Percentiles rank a stretch among this genome's conserved stretches.
Conservation (phyloP, 1,284 basidiomycete species). For the Cryptococcus sp. region DNA sequence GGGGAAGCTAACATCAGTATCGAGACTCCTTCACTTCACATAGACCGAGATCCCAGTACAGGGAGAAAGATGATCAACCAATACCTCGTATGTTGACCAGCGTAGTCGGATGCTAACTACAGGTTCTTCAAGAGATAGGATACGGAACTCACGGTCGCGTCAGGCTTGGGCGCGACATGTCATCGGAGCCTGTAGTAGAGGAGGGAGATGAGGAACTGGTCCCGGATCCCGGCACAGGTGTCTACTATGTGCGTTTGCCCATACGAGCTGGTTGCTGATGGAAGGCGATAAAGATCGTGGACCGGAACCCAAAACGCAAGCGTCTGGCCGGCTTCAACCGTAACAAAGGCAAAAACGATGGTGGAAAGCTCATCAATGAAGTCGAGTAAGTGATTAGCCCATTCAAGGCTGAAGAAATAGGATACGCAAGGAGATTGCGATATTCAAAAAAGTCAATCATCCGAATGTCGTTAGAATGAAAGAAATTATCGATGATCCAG, state of each 20-base stretch:
- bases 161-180: slow-evolving; percentile 62
- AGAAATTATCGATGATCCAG: slow-evolving; percentile 93
- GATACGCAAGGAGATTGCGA: slow-evolving; percentile 82
- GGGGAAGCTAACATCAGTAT: slow-evolving; percentile 33
- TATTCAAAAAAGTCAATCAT: slow-evolving; percentile 94
- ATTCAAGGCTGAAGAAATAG: slow-evolving; percentile 31
- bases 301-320: slow-evolving; percentile 61
- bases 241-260: slow-evolving; percentile 16
- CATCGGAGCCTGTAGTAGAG: slow-evolving; percentile 30
- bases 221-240: slow-evolving; percentile 9
- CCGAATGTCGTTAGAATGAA: slow-evolving; percentile 85
- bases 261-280: slow-evolving; percentile 5
- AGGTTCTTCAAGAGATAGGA: slow-evolving; percentile 62
- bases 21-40: slow-evolving; percentile 56
- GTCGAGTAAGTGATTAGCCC: slow-evolving; percentile 30
- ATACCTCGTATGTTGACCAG: slow-evolving; percentile 52
- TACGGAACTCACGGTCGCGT: slow-evolving; percentile 79
- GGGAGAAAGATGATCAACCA: slow-evolving; percentile 66
- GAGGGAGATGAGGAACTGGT: slow-evolving; percentile 12
- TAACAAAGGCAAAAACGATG: slow-evolving; percentile 46
- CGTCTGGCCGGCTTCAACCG: slow-evolving; percentile 53
- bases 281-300: slow-evolving; percentile 80
- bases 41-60: slow-evolving; percentile 43
- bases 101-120: neutral
- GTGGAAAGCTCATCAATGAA: slow-evolving; percentile 52